Evolutionary conservation across 257 asterid genomes (phyloP), one percentile per base, ranked within the genome.

Genomic region (Nemophila menziesii): DNA sequence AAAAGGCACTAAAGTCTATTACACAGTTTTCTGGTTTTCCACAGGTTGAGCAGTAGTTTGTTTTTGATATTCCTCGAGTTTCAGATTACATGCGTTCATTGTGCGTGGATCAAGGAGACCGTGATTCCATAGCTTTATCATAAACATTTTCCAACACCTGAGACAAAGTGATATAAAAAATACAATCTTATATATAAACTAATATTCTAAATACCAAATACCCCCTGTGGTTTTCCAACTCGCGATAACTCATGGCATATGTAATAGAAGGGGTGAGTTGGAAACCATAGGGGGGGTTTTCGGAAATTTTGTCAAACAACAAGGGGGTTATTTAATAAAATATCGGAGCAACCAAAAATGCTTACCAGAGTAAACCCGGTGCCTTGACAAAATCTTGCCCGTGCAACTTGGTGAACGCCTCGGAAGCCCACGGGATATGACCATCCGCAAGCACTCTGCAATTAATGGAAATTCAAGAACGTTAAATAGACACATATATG

Each of bases 361-460:
- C n/a, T 37, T 76, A 90, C 99, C 99, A 82, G 11, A 66, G 67
- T 46, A 79, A 44, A 22, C 93, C 71, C 8, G 93, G 84, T 20
- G 77, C 71, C 36, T 55, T 79, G 36, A 58, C 64, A 56, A 90
- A 72, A 56, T 67, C 82, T 39, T 46, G 68, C 22, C 70, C 70
- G 14, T 90, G 96, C 70, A 90, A 60, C 60, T 69, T 77, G 49
- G 99, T 63, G 39, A 90, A 90, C 15, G 94, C 99, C 71, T 85
- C 99, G 14, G 96, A 90, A 10, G 96, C 94, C 99, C 99, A 90
- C 15, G 96, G 81, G 62, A 82, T 68, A 58, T 90, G 99, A 50
- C 93, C 99, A 60, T 90, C 99, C 29, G 99, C 99, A 70, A 81
- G 67, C 52, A 85, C 99, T 69, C 99, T 81, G 86, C 71, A 51